These are phyloP conservation scores for Choanephora cucurbitarum DNA, from an alignment of 371 early-diverging fungal genomes.

Conservation along the genomic window DNA sequence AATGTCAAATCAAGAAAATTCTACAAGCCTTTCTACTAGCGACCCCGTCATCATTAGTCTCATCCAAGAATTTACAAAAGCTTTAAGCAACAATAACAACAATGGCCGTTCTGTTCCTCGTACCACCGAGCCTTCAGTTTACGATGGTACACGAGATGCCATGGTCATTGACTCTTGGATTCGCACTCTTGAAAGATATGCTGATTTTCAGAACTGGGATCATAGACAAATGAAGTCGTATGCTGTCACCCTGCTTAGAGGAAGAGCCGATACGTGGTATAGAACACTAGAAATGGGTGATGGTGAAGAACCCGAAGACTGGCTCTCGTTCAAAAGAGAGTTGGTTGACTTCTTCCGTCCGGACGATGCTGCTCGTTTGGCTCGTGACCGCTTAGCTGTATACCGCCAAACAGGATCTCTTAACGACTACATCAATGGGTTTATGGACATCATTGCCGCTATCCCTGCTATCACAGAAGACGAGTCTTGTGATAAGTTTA, in stretches of 20 bases:
- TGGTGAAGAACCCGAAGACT: not conserved
- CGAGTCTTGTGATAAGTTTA: conserved; percentile 3
- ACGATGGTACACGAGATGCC: conserved; percentile 2
- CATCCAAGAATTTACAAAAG: not conserved
- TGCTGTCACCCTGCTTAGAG: not conserved
- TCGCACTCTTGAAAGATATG: not conserved
- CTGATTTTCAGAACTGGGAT: not conserved
- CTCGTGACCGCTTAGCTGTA: conserved; percentile 2
- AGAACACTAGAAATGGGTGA: not conserved
- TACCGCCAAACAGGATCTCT: conserved; percentile 1
- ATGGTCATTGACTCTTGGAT: conserved; percentile 5
- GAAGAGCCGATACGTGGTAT: conserved; percentile 5
- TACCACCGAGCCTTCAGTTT: not conserved
- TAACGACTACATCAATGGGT: not conserved
- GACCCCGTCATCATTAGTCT: not conserved
- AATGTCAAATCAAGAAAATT: no score
- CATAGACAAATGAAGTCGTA: not conserved
- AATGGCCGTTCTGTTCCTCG: not conserved
- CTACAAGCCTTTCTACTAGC: no score
- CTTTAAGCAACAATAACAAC: not conserved
- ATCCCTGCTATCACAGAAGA: conserved; percentile 1
- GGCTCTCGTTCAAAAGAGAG: not conserved
- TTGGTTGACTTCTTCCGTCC: conserved; percentile 4
- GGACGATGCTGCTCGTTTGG: not conserved
- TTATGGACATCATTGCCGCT: conserved; percentile 1